Evolutionary conservation across 345 rosid species (phyloP).

Genomic region (Populus deltoides): DNA sequence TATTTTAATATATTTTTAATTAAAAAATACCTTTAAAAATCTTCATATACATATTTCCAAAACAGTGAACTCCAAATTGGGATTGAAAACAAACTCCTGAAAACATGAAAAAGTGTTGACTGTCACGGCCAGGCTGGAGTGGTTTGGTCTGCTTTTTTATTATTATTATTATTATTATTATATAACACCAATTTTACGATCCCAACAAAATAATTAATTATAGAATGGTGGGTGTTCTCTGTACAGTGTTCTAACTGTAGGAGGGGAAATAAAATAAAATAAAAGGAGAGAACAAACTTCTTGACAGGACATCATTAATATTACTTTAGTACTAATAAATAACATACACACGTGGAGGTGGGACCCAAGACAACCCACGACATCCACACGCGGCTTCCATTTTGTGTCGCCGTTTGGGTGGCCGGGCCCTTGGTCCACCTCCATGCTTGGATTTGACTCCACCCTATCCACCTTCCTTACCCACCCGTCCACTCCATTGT

Average conservation of each 20-base stretch:
- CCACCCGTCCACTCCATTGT: not conserved
- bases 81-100: slow-evolving; percentile 33
- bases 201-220: not conserved
- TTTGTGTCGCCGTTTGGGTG: slow-evolving; percentile 66
- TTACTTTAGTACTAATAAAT: not conserved
- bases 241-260: too few relatives aligned
- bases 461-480: not conserved
- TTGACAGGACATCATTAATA: too few relatives aligned
- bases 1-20: too few relatives aligned
- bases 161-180: not conserved
- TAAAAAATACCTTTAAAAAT: too few relatives aligned
- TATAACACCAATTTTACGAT: not conserved
- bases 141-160: not conserved
- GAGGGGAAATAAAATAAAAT: too few relatives aligned
- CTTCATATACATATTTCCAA: too few relatives aligned
- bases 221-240: too few relatives aligned
- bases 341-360: slow-evolving; percentile 34
- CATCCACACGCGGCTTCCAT: slow-evolving; percentile 49
- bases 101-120: slow-evolving; percentile 48
- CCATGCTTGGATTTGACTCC: slow-evolving; percentile 28
- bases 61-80: too few relatives aligned
- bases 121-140: slow-evolving; percentile 36
- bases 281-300: too few relatives aligned
- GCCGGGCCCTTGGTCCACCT: slow-evolving; percentile 34
- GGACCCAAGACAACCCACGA: slow-evolving; percentile 28